Conservation (phyloP, 2,329 filamentous ascomycete species). For the Didymella sp. region DNA sequence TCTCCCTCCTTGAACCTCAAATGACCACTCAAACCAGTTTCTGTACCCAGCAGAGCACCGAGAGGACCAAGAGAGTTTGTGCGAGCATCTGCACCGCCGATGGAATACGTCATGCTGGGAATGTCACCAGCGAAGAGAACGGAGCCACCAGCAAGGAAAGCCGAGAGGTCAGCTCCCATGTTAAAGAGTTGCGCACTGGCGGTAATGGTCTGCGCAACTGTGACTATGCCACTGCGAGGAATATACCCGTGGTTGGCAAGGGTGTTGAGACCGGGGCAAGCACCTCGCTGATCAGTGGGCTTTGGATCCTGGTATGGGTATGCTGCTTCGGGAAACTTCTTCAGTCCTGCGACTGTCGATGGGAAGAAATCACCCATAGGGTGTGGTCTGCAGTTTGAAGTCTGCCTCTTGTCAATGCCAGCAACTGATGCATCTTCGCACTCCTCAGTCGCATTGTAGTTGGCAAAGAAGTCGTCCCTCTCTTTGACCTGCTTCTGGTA, state of each 20-base stretch:
- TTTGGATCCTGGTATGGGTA: not conserved
- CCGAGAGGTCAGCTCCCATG: constrained; percentile 1
- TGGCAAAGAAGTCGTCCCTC: not conserved
- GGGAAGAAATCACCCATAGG: not conserved
- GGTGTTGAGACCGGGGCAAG: not conserved
- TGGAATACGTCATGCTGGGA: not conserved
- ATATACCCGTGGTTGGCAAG: not conserved
- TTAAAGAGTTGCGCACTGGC: not conserved
- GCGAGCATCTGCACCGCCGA: not conserved
- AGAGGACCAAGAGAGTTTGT: not conserved
- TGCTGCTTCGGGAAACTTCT: not conserved
- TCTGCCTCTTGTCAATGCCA: not conserved
- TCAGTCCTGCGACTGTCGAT: not conserved
- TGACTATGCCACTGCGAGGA: not conserved
- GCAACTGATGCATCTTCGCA: not conserved
- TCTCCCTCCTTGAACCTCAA: not conserved
- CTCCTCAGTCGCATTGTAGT: not conserved
- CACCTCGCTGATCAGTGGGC: not conserved
- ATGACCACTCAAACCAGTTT: not conserved
- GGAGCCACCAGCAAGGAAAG: constrained; percentile 2
- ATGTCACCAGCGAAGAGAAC: constrained; percentile 1
- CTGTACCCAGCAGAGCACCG: not conserved
- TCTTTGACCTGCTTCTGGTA: not conserved
- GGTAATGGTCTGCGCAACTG: constrained; percentile 2
- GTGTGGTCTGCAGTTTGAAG: not conserved